Percentiles rank a stretch among this genome's conserved stretches.
Conservation (phyloP, 495 filamentous ascomycete genomes). For the Elaphomyces granulatus region DNA sequence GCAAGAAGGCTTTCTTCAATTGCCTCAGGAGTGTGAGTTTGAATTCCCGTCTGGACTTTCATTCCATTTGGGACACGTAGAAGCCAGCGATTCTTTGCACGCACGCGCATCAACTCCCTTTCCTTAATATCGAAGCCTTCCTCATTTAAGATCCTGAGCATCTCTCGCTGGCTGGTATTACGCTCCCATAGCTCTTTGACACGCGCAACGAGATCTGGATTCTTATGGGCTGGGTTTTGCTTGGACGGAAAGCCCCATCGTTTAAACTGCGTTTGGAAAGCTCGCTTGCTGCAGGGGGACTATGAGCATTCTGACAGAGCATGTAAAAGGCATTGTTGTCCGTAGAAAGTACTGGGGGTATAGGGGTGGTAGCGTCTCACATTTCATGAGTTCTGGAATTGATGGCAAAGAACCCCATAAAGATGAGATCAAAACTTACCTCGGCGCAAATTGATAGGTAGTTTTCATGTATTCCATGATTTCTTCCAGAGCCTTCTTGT, state of each 20-base stretch:
- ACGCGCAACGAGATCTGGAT: constrained; percentile 46
- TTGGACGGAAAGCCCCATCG: constrained; percentile 67
- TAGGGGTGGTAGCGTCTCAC: too few species aligned
- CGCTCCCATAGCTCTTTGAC: constrained; percentile 63
- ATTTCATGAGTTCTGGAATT: too few species aligned
- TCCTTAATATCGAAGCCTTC: constrained; percentile 62
- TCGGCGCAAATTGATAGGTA: constrained; percentile 48
- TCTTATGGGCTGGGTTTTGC: constrained; percentile 53
- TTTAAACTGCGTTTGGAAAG: constrained; percentile 59
- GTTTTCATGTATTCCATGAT: constrained; percentile 48
- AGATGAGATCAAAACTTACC: constrained; percentile 37
- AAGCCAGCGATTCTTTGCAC: constrained; percentile 48
- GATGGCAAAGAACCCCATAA: too few species aligned
- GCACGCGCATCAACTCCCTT: constrained; percentile 50
- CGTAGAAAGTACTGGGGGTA: too few species aligned
- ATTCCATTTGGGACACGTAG: constrained; percentile 45
- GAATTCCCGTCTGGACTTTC: constrained; percentile 25
- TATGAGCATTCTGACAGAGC: not conserved
- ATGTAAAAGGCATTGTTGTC: too few species aligned
- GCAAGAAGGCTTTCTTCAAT: constrained; percentile 29
- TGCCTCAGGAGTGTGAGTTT: constrained; percentile 13
- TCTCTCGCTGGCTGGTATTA: constrained; percentile 54
- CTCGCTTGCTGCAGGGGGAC: constrained; percentile 42
- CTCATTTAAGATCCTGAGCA: constrained; percentile 51
- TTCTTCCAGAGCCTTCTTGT: constrained; percentile 53